Conservation (phyloP, 2,329 filamentous ascomycete genomes). For the Botrytis deweyae region DNA sequence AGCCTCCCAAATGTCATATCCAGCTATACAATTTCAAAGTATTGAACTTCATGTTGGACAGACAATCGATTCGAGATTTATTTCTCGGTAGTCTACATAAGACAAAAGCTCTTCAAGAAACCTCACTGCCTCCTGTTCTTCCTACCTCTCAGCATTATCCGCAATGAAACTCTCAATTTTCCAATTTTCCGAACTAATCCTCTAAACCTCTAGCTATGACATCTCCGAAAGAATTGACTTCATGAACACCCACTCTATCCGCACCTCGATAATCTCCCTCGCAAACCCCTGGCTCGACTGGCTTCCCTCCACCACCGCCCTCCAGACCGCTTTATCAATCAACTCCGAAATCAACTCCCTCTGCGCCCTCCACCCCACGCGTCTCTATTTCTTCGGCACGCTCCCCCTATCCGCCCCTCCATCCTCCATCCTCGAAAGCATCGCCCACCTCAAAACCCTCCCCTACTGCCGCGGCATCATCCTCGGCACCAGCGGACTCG, state of each 20-base stretch:
- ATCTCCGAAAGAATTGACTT: constrained; percentile 78
- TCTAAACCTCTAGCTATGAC: constrained; percentile 44
- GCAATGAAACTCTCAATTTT: no score
- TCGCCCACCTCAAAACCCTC: constrained; percentile 60
- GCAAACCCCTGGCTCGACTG: constrained; percentile 97
- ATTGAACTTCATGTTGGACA: background rate
- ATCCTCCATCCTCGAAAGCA: constrained; percentile 61
- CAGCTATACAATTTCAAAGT: background rate
- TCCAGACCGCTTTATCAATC: constrained; percentile 61
- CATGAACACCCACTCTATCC: constrained; percentile 82
- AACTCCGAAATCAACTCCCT: constrained; percentile 76
- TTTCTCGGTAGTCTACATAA: no score
- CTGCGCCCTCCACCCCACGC: constrained; percentile 63
- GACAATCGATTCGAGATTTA: background rate
- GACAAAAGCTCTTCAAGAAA: background rate
- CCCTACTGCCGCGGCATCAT: constrained; percentile 80
- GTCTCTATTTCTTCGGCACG: constrained; percentile 80
- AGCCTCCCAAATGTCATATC: background rate
- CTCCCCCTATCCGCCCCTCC: constrained; percentile 71
- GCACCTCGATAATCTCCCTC: constrained; percentile 80
- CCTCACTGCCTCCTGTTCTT: background rate
- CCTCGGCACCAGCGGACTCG: constrained; percentile 80
- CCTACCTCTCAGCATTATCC: no score
- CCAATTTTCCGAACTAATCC: background rate
- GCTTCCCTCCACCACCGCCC: constrained; percentile 60